Conservation (phyloP, 2,329 filamentous ascomycete genomes). For the Talaromyces sp. region DNA sequence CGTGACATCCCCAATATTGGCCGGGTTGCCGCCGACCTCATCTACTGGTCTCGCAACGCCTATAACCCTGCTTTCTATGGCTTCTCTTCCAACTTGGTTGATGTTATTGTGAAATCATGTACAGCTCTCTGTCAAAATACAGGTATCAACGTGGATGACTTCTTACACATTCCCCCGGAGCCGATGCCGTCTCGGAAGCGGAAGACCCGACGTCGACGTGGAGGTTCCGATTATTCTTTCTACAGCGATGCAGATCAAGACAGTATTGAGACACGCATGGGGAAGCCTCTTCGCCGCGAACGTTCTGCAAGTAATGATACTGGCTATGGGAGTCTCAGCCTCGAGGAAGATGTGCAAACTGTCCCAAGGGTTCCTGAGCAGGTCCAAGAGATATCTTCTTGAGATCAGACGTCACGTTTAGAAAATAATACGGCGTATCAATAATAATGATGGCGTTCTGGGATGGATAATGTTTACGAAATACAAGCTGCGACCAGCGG, state of each 20-base stretch:
- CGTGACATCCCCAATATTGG: conserved; percentile 37
- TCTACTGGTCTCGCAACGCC: conserved; percentile 49
- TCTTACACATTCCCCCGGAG: conserved; percentile 26
- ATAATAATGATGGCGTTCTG: conserved; percentile 17
- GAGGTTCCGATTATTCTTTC: conserved; percentile 12
- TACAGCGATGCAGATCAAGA: conserved; percentile 26
- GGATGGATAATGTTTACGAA: neutral
- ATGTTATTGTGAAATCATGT: conserved; percentile 44
- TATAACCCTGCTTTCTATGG: conserved; percentile 49
- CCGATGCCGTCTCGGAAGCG: conserved; percentile 28
- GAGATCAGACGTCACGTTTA: neutral
- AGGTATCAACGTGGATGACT: conserved; percentile 39
- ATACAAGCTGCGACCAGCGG: neutral
- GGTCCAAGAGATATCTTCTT: conserved; percentile 13
- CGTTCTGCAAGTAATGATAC: conserved; percentile 44
- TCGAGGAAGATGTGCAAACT: conserved; percentile 22
- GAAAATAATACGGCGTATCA: neutral
- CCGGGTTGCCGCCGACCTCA: conserved; percentile 44
- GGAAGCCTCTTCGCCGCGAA: conserved; percentile 24
- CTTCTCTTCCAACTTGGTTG: conserved; percentile 39
- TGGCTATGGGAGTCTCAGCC: conserved; percentile 40
- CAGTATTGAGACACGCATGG: neutral
- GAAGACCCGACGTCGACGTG: conserved; percentile 21
- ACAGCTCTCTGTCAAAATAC: conserved; percentile 37
- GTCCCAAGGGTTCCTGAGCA: conserved; percentile 6